Evolutionary conservation across 345 rosid species (phyloP).

Genomic region (Raphanus raphanistrum): DNA sequence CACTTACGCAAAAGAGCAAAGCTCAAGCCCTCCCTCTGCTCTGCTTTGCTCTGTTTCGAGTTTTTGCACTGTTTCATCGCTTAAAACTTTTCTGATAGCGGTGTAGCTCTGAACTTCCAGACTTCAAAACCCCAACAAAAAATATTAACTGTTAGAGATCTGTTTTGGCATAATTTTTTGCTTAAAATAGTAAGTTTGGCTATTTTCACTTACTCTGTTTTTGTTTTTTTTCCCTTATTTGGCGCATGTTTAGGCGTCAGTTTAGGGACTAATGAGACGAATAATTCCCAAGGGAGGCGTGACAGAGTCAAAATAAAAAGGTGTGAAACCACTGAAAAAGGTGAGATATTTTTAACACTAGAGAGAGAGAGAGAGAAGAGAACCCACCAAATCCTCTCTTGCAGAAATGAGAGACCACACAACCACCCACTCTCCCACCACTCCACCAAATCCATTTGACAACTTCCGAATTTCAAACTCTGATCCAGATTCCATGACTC

Average conservation of each 20-base stretch:
- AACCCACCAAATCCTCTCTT: conserved; percentile 12
- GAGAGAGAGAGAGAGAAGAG: background rate
- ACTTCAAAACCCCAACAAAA: background rate
- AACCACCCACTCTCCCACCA: conserved; percentile 42
- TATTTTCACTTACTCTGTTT: background rate
- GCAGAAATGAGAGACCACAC: conserved; percentile 33
- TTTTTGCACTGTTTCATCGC: background rate
- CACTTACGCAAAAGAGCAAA: background rate
- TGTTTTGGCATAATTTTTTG: background rate
- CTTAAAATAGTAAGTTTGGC: background rate
- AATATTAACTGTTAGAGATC: background rate
- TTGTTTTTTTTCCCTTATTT: background rate
- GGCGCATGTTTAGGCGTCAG: background rate
- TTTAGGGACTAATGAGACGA: background rate
- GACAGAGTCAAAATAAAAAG: conserved; percentile 23
- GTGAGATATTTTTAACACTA: conserved; percentile 4
- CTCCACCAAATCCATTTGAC: conserved; percentile 39
- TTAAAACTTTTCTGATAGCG: background rate
- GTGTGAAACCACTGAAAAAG: conserved; percentile 20
- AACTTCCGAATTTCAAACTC: conserved; percentile 24
- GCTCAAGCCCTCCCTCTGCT: background rate
- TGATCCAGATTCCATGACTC: conserved; percentile 30
- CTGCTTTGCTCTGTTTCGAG: background rate
- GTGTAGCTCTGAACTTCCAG: background rate
- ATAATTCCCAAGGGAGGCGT: background rate